Evolutionary conservation across 768 basidiomycete species (phyloP), one percentile per base, ranked within the genome.

Genomic region (Tylopilus sp.): DNA sequence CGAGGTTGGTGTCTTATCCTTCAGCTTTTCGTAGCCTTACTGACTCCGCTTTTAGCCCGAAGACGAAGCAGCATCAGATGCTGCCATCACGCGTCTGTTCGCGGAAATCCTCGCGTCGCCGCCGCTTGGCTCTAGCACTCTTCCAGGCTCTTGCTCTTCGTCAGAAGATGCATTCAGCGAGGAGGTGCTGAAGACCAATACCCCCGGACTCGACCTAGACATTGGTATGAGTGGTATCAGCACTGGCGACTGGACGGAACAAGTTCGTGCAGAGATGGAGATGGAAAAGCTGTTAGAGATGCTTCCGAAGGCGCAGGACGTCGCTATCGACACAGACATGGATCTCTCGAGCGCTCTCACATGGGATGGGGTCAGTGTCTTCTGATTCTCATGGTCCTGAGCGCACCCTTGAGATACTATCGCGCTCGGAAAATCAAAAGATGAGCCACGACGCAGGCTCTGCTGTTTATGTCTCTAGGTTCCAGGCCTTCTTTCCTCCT

Each of bases 231-330:
- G 57, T 57, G 43, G 60, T 49, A 56, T 58, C 12, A 45, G 58
- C 37, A 30, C 61, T 45, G 50, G 50, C 52, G 59, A 71, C 43
- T 71, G 68, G 70, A 52, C 29, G 29, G 63, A 70, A 26, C 65
- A 58, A 49, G 57, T 59, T 37, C 56, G 14, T 14, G 72, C 72
- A 53, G 80, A 82, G 63, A 75, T 73, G 59, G 84, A 83, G 67
- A 81, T 85, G 75, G 79, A 83, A 72, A 80, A 74, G 68, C 70
- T 86, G 48, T 64, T 86, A 67, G 81, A 81, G 64, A 71, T 81
- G 70, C 65, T 81, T 58, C 77, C 78, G 40, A 65, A 55, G 55
- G 69, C 61, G 31, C 64, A 68, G 44, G 69, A 69, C 52, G 65
- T 58, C 42, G 59, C 56, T 40, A 37, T 58, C 14, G 70, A 66